Base-by-base conservation (phyloP, 257 asterid species). In the Orobanche coerulescens region DNA sequence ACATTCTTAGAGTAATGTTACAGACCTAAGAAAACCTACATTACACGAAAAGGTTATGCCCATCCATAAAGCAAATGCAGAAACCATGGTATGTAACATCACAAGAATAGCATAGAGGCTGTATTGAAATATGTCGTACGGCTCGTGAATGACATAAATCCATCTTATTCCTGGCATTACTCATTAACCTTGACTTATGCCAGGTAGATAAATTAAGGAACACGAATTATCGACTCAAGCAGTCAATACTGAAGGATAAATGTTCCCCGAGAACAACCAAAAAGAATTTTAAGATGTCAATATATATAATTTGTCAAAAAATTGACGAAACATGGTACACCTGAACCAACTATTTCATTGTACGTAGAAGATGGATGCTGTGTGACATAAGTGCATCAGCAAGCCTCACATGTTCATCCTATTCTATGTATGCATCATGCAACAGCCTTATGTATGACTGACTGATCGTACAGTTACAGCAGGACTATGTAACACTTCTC, bases 391-490 rank as follows among this genome's bases (percentile, higher is more conserved):
- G 61, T 61, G 25, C 51, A 68, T 13, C 19, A 5, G 36, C n/a
- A 25, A 53, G 51, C 51, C 10, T 6, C 3, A 40, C 15, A 40
- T 10, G 12, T 40, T 40, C 12, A 40, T 40, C n/a, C n/a, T n/a
- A n/a, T n/a, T n/a, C n/a, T n/a, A n/a, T 11, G 51, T 19, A 65
- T 39, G 54, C 12, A 53, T 14, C 52, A 64, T 34, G 61, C 48
- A 64, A 50, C 54, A 22, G 18, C 57, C 64, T 53, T 11, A 47
- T 49, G 31, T 15, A 44, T 65, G 69, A n/a, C n/a, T n/a, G n/a
- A n/a, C n/a, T n/a, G n/a, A 69, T 68, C 74, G 65, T 68, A 72
- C 79, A 61, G 70, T 33, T 50, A 60, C 74, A 68, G 70, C 70
- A 74, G 70, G 70, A 72, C 68, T 60, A 55, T 56, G 71, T 24